These are phyloP conservation scores for Gynandropsis gynandra DNA, from an alignment of 345 rosid species.

Conservation along the genomic window DNA sequence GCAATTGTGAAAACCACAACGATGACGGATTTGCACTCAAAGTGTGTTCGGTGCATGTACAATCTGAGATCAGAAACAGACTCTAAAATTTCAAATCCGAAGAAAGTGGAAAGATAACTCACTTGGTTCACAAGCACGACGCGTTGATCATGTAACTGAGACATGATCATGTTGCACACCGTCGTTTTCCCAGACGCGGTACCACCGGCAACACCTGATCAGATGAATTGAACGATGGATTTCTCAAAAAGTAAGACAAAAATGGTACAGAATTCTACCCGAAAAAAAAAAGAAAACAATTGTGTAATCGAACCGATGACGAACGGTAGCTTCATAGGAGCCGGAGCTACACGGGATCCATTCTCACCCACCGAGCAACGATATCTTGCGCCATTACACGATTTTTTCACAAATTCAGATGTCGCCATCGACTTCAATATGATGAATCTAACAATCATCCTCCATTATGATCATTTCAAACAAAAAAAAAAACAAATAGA, in stretches of 20 bases:
- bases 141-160: constrained; percentile 77
- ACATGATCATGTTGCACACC: constrained; percentile 85
- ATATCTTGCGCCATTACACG: constrained; percentile 28
- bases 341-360: constrained; percentile 20
- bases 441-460: too few relatives aligned
- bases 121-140: constrained; percentile 87
- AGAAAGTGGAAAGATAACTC: neutral
- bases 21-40: neutral
- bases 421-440: constrained; percentile 17
- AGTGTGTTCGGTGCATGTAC: neutral
- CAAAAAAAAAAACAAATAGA: constrained; percentile 5
- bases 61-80: too few relatives aligned
- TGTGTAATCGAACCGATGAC: constrained; percentile 43
- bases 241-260: neutral
- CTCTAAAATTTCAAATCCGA: neutral
- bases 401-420: neutral
- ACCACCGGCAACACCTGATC: constrained; percentile 80
- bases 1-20: neutral
- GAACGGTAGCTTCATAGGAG: constrained; percentile 61
- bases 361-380: constrained; percentile 26
- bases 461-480: neutral
- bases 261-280: neutral
- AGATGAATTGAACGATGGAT: neutral
- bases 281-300: neutral
- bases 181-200: constrained; percentile 96